A percentile compares a stretch with the other conserved stretches of the same genome.
Conservation (phyloP, 805 yeast genomes). For the Jamesozyma spencerorum region DNA sequence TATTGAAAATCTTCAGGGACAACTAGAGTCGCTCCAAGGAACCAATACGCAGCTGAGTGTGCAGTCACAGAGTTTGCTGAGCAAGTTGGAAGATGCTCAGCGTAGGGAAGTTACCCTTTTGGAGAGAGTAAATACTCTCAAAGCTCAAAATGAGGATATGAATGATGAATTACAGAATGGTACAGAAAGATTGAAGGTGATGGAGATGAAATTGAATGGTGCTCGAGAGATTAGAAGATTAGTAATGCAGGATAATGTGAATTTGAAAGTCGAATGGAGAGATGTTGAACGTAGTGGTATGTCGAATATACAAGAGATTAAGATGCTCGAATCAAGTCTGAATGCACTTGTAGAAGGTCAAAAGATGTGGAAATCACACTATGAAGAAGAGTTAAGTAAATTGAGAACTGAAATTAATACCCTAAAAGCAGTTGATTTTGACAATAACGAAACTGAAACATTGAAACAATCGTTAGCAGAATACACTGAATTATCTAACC, state of each 20-base stretch:
- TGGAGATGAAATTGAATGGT: slow-evolving; percentile 39
- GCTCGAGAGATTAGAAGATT: slow-evolving; percentile 5
- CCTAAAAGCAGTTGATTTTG: neutral
- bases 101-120: slow-evolving; percentile 39
- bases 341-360: slow-evolving; percentile 21
- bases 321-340: slow-evolving; percentile 15
- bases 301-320: slow-evolving; percentile 10
- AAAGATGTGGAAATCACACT: slow-evolving; percentile 9
- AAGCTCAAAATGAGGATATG: slow-evolving; percentile 70
- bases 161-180: slow-evolving; percentile 32
- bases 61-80: slow-evolving; percentile 41
- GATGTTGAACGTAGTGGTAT: slow-evolving; percentile 6
- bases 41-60: slow-evolving; percentile 31
- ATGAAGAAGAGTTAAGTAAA: slow-evolving; percentile 9
- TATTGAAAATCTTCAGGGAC: slow-evolving; percentile 36
- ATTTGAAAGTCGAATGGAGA: slow-evolving; percentile 1
- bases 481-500: no score
- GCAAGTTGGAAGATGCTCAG: slow-evolving; percentile 40
- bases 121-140: slow-evolving; percentile 48
- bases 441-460: neutral
- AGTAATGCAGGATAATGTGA: slow-evolving; percentile 2
- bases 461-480: neutral
- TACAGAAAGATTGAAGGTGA: slow-evolving; percentile 55
- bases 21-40: slow-evolving; percentile 44
- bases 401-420: slow-evolving; percentile 5